phyloP scores from a whole-genome alignment of 176 grass and related monocot genomes.

The Zizania latifolia region DNA sequence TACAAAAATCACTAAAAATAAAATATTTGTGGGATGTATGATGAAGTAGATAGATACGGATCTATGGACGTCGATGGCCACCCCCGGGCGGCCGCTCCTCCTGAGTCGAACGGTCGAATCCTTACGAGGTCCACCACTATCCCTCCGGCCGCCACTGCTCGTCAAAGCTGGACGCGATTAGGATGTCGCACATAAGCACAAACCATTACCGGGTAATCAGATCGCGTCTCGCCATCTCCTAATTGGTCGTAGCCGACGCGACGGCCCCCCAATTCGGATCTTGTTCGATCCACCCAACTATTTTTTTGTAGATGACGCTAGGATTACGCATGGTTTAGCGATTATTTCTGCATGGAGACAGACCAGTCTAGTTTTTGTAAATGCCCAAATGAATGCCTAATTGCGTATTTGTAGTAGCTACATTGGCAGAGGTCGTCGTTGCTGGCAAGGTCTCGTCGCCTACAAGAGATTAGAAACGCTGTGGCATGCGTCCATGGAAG shows the following conservation, averaged over 20 bases:
- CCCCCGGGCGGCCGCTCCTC: neutral
- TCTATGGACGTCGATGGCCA: too few species aligned
- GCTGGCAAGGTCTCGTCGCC: slow-evolving; percentile 5
- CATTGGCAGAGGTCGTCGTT: neutral
- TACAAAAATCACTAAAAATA: too few species aligned
- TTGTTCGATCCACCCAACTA: neutral
- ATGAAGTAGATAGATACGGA: slow-evolving; percentile 6
- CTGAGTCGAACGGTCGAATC: neutral
- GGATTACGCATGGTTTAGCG: neutral
- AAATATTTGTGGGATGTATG: too few species aligned
- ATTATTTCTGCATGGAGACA: neutral
- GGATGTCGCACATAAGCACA: slow-evolving; percentile 20
- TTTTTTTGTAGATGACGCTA: neutral
- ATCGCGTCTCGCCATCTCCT: neutral
- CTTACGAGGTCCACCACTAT: slow-evolving; percentile 3
- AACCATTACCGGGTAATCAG: neutral
- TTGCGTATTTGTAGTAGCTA: neutral
- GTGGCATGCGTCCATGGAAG: neutral
- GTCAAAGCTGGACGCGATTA: slow-evolving; percentile 12
- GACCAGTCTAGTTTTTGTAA: neutral
- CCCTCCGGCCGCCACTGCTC: slow-evolving; percentile 19
- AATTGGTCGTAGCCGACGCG: neutral
- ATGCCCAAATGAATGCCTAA: neutral
- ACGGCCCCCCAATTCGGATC: slow-evolving; percentile 1
- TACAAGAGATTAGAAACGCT: neutral